phyloP scores from a whole-genome alignment of 1,139 yeast genomes.

The Taphrina communis region DNA sequence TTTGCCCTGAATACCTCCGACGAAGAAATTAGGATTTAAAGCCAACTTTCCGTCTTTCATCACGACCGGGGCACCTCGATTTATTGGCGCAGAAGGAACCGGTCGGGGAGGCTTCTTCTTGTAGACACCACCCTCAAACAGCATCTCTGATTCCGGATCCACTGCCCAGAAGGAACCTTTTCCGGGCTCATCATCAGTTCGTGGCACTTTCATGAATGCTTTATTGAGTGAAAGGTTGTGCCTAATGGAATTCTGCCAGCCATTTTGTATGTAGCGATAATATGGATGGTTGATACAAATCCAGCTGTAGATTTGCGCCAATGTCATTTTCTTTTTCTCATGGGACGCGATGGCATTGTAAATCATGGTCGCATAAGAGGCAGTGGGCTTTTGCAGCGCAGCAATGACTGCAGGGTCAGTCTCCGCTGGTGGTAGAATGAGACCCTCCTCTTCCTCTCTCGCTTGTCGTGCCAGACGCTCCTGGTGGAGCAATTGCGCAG shows the following conservation, averaged over 20 bases:
- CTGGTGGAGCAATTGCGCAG: constrained; percentile 24
- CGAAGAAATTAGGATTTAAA: constrained; percentile 43
- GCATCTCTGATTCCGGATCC: constrained; percentile 54
- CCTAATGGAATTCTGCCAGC: constrained; percentile 94
- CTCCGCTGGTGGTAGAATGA: constrained; percentile 34
- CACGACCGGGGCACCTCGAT: constrained; percentile 39
- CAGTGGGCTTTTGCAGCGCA: constrained; percentile 67
- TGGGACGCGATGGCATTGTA: constrained; percentile 74
- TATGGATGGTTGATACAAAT: constrained; percentile 88
- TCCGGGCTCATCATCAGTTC: constrained; percentile 60
- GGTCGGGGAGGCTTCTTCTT: constrained; percentile 58
- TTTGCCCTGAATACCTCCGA: constrained; percentile 40
- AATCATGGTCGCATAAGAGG: constrained; percentile 78
- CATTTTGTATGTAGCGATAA: constrained; percentile 90
- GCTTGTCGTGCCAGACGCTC: constrained; percentile 38
- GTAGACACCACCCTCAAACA: constrained; percentile 62
- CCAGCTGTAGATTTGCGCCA: constrained; percentile 83
- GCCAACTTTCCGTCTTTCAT: constrained; percentile 44
- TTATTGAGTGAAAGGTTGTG: constrained; percentile 87
- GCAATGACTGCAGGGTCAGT: constrained; percentile 40
- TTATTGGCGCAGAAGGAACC: constrained; percentile 40
- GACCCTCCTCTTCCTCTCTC: constrained; percentile 32
- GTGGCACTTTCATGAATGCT: constrained; percentile 75
- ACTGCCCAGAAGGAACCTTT: constrained; percentile 93
- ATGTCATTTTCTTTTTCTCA: constrained; percentile 66